Conservation (phyloP, 73 alveolate genomes). For the Blepharisma japonicum region DNA sequence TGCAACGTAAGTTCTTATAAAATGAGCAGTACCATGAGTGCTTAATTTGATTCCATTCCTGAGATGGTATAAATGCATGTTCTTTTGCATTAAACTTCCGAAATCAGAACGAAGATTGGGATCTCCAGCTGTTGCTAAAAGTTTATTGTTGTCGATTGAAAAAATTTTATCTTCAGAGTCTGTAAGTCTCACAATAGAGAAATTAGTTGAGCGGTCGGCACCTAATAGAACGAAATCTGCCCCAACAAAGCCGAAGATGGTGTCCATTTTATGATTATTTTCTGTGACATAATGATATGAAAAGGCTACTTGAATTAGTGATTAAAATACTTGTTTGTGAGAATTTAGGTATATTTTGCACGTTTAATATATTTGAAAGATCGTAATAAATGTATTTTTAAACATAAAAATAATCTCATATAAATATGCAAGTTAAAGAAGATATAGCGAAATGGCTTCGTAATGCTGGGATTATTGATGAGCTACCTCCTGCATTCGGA, state of each 20-base stretch:
- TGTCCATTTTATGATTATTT: slow-evolving; percentile 59
- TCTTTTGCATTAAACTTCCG: slow-evolving; percentile 77
- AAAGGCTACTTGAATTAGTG: no score
- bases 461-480: no score
- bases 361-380: no score
- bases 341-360: no score
- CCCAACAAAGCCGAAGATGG: slow-evolving; percentile 80
- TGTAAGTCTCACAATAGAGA: slow-evolving; percentile 72
- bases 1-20: slow-evolving; percentile 74
- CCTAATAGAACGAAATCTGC: slow-evolving; percentile 73
- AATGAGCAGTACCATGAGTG: slow-evolving; percentile 85
- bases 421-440: no score
- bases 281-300: no score
- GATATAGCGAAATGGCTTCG: no score
- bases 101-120: slow-evolving; percentile 79
- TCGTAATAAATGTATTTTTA: no score
- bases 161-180: slow-evolving; percentile 82
- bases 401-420: no score
- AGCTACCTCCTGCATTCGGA: no score
- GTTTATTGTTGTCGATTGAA: slow-evolving; percentile 64
- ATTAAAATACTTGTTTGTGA: no score
- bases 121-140: slow-evolving; percentile 90
- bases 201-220: slow-evolving; percentile 61
- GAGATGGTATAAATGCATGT: slow-evolving; percentile 71
- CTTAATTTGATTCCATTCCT: slow-evolving; percentile 72